These are phyloP conservation scores for Chytriomyces confervae DNA, from an alignment of 192 early-diverging fungal species.

Conservation along the genomic window DNA sequence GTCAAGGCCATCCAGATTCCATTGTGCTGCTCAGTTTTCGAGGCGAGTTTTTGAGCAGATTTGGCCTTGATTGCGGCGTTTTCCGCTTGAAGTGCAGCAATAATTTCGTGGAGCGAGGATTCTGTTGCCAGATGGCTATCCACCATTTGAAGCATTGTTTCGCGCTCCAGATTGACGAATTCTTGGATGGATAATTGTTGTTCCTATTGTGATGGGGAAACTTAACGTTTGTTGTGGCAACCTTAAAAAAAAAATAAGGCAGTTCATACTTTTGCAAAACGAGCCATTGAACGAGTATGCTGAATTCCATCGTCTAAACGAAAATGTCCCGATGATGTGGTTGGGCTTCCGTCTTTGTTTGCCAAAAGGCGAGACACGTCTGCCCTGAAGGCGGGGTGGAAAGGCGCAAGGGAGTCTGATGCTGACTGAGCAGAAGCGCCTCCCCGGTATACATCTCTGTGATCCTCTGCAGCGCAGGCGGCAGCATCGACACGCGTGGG, in stretches of 20 bases:
- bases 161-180: slow-evolving; percentile 6
- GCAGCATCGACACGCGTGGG: too few species aligned
- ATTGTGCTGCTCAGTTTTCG: slow-evolving; percentile 3
- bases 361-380: too few species aligned
- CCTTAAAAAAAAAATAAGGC: too few species aligned
- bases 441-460: background rate
- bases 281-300: too few species aligned
- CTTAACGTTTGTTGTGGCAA: too few species aligned
- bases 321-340: too few species aligned
- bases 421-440: too few species aligned
- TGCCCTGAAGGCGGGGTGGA: too few species aligned
- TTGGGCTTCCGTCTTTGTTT: too few species aligned
- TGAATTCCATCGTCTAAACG: too few species aligned
- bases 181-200: background rate
- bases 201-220: background rate
- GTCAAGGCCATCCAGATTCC: slow-evolving; percentile 23
- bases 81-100: background rate
- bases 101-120: background rate
- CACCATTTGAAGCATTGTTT: background rate
- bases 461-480: slow-evolving; percentile 18
- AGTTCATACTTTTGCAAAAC: too few species aligned
- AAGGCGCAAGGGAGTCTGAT: too few species aligned
- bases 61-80: background rate
- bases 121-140: background rate
- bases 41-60: background rate